phyloP scores from a whole-genome alignment of 2,329 filamentous ascomycete species.

The Colletotrichum simmondsii region DNA sequence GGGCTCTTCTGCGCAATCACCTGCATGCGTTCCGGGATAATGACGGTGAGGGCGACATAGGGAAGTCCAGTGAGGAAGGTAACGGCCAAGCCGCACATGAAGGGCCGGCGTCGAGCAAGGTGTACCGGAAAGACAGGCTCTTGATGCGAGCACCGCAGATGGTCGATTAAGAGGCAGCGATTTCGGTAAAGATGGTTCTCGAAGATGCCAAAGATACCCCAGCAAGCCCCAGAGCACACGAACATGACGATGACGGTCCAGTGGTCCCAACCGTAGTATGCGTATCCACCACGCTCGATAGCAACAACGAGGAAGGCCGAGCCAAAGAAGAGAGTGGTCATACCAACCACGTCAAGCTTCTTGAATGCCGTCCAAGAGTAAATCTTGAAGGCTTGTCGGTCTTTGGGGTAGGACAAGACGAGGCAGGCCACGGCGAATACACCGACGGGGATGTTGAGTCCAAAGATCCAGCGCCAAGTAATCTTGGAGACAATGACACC shows the following conservation, averaged over 20 bases:
- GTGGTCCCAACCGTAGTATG: conserved; percentile 62
- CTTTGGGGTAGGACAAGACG: conserved; percentile 57
- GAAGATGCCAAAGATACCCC: conserved; percentile 61
- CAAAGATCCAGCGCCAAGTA: conserved; percentile 70
- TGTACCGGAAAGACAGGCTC: conserved; percentile 67
- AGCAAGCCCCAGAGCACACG: conserved; percentile 58
- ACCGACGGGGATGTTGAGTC: conserved; percentile 69
- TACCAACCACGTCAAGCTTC: conserved; percentile 64
- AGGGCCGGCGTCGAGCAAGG: conserved; percentile 59
- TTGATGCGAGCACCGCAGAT: conserved; percentile 43
- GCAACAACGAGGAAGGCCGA: conserved; percentile 66
- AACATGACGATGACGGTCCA: conserved; percentile 61
- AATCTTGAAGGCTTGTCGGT: conserved; percentile 44
- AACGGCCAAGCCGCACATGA: conserved; percentile 60
- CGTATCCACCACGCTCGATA: conserved; percentile 66
- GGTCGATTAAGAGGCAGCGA: conserved; percentile 14
- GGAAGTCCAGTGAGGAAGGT: conserved; percentile 68
- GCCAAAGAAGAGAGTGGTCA: conserved; percentile 59
- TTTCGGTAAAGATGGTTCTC: conserved; percentile 49
- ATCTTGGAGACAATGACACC: conserved; percentile 64
- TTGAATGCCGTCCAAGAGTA: conserved; percentile 54
- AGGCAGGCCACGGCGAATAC: conserved; percentile 57
- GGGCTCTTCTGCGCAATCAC: conserved; percentile 65
- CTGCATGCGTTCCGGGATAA: conserved; percentile 70
- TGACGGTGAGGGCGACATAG: conserved; percentile 68